Conservation (phyloP, 1,139 yeast genomes). For the Neolecta irregularis region DNA sequence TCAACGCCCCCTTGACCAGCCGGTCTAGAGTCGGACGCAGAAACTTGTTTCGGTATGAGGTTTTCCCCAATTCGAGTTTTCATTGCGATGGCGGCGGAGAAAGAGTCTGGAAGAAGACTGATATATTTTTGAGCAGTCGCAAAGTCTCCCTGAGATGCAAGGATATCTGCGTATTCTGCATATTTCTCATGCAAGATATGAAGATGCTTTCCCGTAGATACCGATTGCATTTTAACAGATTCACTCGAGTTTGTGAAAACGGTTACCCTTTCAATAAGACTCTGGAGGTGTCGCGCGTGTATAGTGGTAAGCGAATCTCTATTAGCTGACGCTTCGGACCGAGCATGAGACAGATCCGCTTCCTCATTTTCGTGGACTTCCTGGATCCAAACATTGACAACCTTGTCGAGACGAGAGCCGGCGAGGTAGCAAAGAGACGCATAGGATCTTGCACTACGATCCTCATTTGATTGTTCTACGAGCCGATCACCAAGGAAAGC, state of each 20-base stretch:
- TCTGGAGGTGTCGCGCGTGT: constrained; percentile 64
- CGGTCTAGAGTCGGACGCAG: constrained; percentile 1
- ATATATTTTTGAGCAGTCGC: constrained; percentile 65
- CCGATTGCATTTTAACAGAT: constrained; percentile 25
- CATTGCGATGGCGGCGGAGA: constrained; percentile 45
- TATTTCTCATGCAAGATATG: constrained; percentile 42
- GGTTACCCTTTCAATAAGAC: constrained; percentile 69
- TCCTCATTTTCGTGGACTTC: constrained; percentile 53
- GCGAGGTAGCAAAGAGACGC: constrained; percentile 71
- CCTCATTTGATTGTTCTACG: constrained; percentile 20
- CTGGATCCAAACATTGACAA: constrained; percentile 66
- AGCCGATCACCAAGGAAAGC: constrained; percentile 62
- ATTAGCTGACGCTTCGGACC: constrained; percentile 17
- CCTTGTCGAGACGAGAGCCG: constrained; percentile 66
- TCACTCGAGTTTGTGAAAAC: constrained; percentile 39
- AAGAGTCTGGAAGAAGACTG: constrained; percentile 50
- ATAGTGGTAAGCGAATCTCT: constrained; percentile 64
- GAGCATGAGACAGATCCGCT: constrained; percentile 28
- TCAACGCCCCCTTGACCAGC: no score
- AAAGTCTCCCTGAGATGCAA: constrained; percentile 71
- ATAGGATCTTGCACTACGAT: constrained; percentile 36
- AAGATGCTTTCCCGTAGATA: constrained; percentile 27
- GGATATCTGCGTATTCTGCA: constrained; percentile 64
- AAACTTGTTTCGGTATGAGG: not conserved
- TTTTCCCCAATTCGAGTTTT: constrained; percentile 62